These are phyloP conservation scores for Alternaria panax DNA, from an alignment of 2,329 filamentous ascomycete genomes.

Conservation along the genomic window DNA sequence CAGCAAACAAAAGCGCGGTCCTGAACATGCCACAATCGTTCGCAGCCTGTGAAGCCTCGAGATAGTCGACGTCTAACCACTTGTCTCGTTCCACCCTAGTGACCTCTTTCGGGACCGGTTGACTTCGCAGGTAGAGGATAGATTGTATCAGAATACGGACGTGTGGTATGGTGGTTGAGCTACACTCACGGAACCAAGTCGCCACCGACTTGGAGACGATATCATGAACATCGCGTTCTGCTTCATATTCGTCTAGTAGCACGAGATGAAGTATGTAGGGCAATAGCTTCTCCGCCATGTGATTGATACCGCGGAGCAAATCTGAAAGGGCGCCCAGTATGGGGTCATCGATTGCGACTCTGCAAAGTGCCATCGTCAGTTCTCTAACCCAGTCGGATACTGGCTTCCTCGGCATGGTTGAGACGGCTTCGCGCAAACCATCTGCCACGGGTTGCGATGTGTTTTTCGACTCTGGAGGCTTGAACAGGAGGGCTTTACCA, in stretches of 20 bases:
- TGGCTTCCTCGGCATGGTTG: conserved; percentile 23
- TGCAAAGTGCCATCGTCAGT: conserved; percentile 65
- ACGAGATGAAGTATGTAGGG: conserved; percentile 87
- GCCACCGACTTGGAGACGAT: conserved; percentile 70
- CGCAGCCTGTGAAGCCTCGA: conserved; percentile 74
- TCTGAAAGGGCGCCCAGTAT: conserved; percentile 73
- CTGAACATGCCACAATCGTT: conserved; percentile 84
- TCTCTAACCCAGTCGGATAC: conserved; percentile 65
- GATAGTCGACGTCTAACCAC: conserved; percentile 87
- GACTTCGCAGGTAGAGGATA: conserved; percentile 87
- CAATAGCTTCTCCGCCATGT: conserved; percentile 76
- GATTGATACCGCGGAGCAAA: conserved; percentile 70
- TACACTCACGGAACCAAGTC: conserved; percentile 65
- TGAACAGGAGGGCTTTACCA: conserved; percentile 36
- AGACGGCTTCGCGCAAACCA: conserved; percentile 27
- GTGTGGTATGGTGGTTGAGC: conserved; percentile 64
- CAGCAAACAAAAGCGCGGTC: conserved; percentile 82
- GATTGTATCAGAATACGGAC: conserved; percentile 77
- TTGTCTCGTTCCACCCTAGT: conserved; percentile 79
- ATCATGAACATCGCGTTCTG: conserved; percentile 64
- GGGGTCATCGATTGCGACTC: conserved; percentile 64
- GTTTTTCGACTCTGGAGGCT: conserved; percentile 23
- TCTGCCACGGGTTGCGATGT: conserved; percentile 10
- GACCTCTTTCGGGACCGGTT: conserved; percentile 74
- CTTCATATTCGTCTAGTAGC: conserved; percentile 71